phyloP scores from a whole-genome alignment of 371 early-diverging fungal species.

The Actinomortierella wolfii region DNA sequence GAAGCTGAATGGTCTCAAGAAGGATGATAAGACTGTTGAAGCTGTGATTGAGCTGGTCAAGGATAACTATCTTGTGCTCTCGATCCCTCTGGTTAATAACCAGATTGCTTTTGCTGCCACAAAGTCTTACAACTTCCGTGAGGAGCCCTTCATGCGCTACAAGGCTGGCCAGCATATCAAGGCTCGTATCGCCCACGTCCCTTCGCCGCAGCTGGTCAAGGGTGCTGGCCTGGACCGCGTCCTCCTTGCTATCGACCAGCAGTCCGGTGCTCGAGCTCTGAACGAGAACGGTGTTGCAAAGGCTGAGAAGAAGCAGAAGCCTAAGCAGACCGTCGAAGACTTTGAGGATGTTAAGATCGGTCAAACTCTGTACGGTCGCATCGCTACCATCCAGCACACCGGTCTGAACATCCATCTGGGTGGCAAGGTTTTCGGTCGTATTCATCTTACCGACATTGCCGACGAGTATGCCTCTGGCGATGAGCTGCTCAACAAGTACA shows the following conservation, averaged over 20 bases:
- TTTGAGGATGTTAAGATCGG: constrained; percentile 58
- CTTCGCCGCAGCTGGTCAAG: constrained; percentile 27
- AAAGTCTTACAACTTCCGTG: constrained; percentile 58
- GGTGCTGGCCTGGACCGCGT: constrained; percentile 48
- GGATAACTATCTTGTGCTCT: constrained; percentile 72
- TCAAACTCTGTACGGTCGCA: constrained; percentile 52
- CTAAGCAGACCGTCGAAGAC: constrained; percentile 18
- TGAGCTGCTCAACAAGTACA: constrained; percentile 53
- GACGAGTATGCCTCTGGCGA: constrained; percentile 53
- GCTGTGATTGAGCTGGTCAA: constrained; percentile 73
- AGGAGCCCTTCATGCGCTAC: constrained; percentile 58
- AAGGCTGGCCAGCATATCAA: constrained; percentile 61
- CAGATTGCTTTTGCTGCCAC: constrained; percentile 60
- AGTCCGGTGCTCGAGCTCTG: constrained; percentile 10
- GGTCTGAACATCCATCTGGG: constrained; percentile 60
- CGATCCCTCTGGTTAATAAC: constrained; percentile 58
- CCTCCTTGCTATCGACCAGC: constrained; percentile 45
- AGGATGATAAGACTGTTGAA: constrained; percentile 48
- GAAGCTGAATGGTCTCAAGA: constrained; percentile 39
- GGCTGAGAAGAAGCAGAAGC: constrained; percentile 37
- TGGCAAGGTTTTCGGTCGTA: constrained; percentile 59
- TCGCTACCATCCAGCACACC: constrained; percentile 50
- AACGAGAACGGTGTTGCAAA: constrained; percentile 33
- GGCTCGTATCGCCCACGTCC: constrained; percentile 45
- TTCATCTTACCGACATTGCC: constrained; percentile 65